These are phyloP conservation scores for Leccinum arenicola DNA, from an alignment of 768 basidiomycete genomes.

Conservation along the genomic window DNA sequence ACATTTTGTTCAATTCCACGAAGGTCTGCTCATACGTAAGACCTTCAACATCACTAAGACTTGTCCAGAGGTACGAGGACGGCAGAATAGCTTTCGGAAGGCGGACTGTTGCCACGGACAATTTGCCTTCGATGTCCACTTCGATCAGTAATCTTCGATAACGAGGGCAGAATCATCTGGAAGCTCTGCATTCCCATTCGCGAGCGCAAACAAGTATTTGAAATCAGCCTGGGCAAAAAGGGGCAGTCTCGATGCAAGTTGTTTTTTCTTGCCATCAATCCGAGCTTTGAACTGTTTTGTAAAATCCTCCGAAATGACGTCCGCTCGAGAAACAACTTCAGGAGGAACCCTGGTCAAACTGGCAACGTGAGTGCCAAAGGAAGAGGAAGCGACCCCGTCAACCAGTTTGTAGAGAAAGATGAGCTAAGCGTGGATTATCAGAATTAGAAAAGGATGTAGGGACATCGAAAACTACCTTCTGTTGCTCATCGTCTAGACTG, in stretches of 20 bases:
- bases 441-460: background rate
- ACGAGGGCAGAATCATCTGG: slow-evolving; percentile 31
- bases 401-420: slow-evolving; percentile 95
- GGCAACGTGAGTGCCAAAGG: slow-evolving; percentile 94
- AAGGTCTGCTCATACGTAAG: no score
- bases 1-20: no score
- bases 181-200: slow-evolving; percentile 48
- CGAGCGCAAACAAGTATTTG: slow-evolving; percentile 68
- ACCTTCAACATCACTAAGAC: no score
- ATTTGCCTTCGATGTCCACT: no score
- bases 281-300: slow-evolving; percentile 84
- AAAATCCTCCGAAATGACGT: slow-evolving; percentile 81
- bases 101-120: background rate
- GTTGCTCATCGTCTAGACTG: slow-evolving; percentile 86
- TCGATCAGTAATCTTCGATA: slow-evolving; percentile 28
- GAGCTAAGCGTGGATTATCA: slow-evolving; percentile 45
- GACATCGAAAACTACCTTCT: slow-evolving; percentile 53
- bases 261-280: slow-evolving; percentile 55
- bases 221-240: slow-evolving; percentile 89
- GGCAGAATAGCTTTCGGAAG: no score
- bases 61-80: no score
- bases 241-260: slow-evolving; percentile 59
- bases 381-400: slow-evolving; percentile 80
- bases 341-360: slow-evolving; percentile 89
- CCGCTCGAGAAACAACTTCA: slow-evolving; percentile 84